Evolutionary conservation across 139 green algal species (phyloP).

Genomic region (Chlamydomonas schloesseri): DNA sequence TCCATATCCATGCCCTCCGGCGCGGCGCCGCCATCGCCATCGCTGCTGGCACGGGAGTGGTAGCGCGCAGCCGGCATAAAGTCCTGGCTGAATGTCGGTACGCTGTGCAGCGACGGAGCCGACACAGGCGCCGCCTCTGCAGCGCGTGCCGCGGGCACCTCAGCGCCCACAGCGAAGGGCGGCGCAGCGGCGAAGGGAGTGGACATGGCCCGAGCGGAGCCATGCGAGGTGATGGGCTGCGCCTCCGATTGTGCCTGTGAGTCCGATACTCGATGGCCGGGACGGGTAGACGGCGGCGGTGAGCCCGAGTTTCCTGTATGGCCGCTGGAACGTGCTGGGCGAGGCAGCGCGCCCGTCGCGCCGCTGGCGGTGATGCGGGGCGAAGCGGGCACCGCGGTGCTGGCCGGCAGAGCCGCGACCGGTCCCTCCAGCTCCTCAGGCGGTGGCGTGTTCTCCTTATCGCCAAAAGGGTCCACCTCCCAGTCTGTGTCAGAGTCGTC

Average conservation of each 20-base stretch:
- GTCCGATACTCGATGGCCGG: too few relatives aligned
- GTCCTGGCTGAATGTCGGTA: background rate
- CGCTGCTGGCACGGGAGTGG: background rate
- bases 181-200: slow-evolving; percentile 5
- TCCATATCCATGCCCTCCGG: background rate
- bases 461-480: background rate
- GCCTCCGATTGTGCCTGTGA: too few relatives aligned
- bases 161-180: background rate
- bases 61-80: too few relatives aligned
- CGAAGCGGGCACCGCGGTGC: background rate
- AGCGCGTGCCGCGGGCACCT: background rate
- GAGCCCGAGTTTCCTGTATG: too few relatives aligned
- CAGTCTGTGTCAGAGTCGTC: background rate
- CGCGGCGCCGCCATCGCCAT: background rate
- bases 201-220: background rate
- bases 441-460: slow-evolving; percentile 39
- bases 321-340: too few relatives aligned
- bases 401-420: background rate
- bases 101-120: slow-evolving; percentile 15
- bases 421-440: background rate
- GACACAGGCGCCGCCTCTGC: too few relatives aligned
- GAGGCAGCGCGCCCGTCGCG: too few relatives aligned
- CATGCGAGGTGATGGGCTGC: background rate
- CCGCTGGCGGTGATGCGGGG: background rate
- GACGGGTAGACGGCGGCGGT: too few relatives aligned